Percentiles rank a stretch among this genome's conserved stretches.
These are phyloP conservation scores for Tuber indicum DNA, from an alignment of 495 filamentous ascomycete species.

Conservation along the genomic window DNA sequence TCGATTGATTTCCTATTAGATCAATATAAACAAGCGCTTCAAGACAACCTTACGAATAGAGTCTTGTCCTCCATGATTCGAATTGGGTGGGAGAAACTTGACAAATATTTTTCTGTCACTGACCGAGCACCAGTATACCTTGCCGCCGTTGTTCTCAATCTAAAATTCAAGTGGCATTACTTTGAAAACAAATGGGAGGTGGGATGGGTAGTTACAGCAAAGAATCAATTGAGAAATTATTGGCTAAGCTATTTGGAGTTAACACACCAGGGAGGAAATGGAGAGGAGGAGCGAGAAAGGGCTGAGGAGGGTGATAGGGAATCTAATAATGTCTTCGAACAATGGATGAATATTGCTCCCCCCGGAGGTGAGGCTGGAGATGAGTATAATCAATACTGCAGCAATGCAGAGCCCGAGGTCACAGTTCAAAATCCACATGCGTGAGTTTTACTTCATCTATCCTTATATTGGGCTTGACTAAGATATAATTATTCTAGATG, in stretches of 20 bases:
- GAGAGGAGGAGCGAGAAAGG: neutral
- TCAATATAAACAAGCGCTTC: neutral
- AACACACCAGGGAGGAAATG: neutral
- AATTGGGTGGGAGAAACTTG: neutral
- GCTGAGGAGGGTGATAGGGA: neutral
- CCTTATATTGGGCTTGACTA: too few species aligned
- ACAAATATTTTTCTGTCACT: slow-evolving; percentile 2
- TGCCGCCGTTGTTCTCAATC: neutral
- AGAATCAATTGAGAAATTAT: neutral
- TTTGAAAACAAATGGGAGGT: neutral
- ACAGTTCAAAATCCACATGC: neutral
- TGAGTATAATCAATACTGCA: neutral
- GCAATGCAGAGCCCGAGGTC: neutral
- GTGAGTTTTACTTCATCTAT: neutral
- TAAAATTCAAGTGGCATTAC: neutral
- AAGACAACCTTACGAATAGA: neutral
- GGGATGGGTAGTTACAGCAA: neutral
- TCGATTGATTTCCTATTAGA: neutral
- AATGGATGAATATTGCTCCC: neutral
- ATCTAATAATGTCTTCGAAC: neutral
- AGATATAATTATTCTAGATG: too few species aligned
- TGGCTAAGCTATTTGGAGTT: neutral
- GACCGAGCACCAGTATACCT: neutral
- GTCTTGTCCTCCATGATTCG: neutral
- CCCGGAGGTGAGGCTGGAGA: neutral